Evolutionary conservation across 805 yeast genomes (phyloP), one percentile per base, ranked within the genome.

Genomic region (Wickerhamiella azyma): DNA sequence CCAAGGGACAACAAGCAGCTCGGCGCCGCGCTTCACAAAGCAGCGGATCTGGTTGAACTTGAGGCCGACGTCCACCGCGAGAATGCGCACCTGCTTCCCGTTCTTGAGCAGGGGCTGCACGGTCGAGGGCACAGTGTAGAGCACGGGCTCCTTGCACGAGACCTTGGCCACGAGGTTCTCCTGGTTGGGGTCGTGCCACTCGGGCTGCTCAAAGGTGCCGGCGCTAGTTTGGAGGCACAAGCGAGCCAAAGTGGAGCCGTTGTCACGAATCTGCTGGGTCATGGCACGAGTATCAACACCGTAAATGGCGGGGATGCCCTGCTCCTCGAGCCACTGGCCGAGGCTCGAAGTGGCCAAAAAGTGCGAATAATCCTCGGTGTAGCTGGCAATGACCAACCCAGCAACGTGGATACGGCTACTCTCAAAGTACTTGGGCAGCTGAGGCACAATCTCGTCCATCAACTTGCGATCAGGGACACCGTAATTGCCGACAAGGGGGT

Each of bases 41-140:
- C 98, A 92, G 66, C 99, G 81, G 60, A 92, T 85, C 70, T 92
- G 99, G 68, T 92, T 92, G 71, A 72, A 89, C 68, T 92, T 92
- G 85, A 92, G 84, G 74, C 99, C 99, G 48, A 88, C 96, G 66
- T 92, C 99, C 52, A 92, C 71, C 18, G 96, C 95, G 33, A 92
- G 66, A 53, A 92, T 82, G 65, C 92, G 79, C 53, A 89, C 65
- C 38, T 78, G 69, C 59, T 81, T 78, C 43, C 96, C 96, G 61
- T 80, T 70, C 58, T 69, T 73, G 56, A 63, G 58, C 18, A 40
- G 43, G 5, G 50, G 43, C 26, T 75, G 66, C 30, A 64, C 64
- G 37, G 68, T 69, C 13, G 72, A 60, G 49, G 77, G 75, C 44
- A 96, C 96, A 29, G 74, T 69, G 68, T 82, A 92, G 52, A 81